Evolutionary conservation across 352 stramenopile species (phyloP).

Genomic region (Pythium utonaiense): DNA sequence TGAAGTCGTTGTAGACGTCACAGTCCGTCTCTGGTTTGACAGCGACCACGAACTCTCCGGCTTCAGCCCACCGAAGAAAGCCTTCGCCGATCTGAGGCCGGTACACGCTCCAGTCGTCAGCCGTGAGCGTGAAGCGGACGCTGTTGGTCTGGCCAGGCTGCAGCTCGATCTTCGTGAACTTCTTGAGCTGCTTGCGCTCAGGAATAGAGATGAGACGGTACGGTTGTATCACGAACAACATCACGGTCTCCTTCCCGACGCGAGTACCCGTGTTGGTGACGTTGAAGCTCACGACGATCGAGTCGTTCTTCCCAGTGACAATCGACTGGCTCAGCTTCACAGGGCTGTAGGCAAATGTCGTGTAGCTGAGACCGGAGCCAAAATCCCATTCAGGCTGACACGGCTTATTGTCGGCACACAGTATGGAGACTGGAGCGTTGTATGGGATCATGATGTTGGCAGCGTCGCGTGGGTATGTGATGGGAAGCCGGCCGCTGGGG

Average conservation of each 20-base stretch:
- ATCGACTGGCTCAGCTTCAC: slow-evolving; percentile 39
- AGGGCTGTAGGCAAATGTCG: slow-evolving; percentile 50
- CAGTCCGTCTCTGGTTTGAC: slow-evolving; percentile 82
- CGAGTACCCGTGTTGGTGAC: slow-evolving; percentile 67
- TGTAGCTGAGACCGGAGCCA: slow-evolving; percentile 66
- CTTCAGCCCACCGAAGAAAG: slow-evolving; percentile 61
- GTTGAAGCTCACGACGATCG: slow-evolving; percentile 42
- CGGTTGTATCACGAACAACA: slow-evolving; percentile 75
- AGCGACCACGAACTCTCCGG: slow-evolving; percentile 62
- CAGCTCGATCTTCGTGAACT: slow-evolving; percentile 74
- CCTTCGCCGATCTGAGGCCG: slow-evolving; percentile 55
- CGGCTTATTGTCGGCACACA: slow-evolving; percentile 35
- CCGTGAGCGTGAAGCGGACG: slow-evolving; percentile 44
- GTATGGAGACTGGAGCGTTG: slow-evolving; percentile 29
- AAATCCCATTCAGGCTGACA: slow-evolving; percentile 73
- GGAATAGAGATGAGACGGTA: slow-evolving; percentile 58
- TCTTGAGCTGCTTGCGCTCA: slow-evolving; percentile 78
- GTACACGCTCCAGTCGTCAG: slow-evolving; percentile 59
- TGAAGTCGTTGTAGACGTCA: slow-evolving; percentile 45
- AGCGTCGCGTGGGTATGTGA: slow-evolving; percentile 69
- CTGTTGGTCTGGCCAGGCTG: slow-evolving; percentile 31
- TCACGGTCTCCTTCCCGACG: slow-evolving; percentile 65
- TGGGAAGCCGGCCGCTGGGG: slow-evolving; percentile 65
- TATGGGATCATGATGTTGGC: slow-evolving; percentile 31
- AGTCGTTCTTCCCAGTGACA: slow-evolving; percentile 23